Conservation (phyloP, 257 asterid species). For the Solanum rostratum region DNA sequence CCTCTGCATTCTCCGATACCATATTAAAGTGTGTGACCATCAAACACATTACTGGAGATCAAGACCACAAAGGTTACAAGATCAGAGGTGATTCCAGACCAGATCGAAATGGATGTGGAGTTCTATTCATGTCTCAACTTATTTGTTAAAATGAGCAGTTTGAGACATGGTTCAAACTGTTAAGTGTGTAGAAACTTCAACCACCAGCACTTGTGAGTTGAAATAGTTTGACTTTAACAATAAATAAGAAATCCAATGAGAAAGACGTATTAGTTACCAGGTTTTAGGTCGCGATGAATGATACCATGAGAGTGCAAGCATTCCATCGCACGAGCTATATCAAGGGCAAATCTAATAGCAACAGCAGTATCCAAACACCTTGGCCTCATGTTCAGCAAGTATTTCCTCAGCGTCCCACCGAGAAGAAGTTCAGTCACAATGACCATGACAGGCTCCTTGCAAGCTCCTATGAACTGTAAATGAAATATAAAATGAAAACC, state of each 20-base stretch:
- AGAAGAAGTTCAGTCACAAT: slow-evolving; percentile 78
- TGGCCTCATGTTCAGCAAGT: slow-evolving; percentile 61
- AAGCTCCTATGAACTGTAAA: slow-evolving; percentile 82
- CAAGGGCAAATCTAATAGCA: slow-evolving; percentile 75
- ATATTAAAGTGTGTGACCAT: neutral
- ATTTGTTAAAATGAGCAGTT: neutral
- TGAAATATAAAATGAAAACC: neutral
- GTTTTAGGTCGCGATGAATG: slow-evolving; percentile 88
- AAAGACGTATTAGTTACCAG: slow-evolving; percentile 33
- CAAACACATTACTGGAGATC: neutral
- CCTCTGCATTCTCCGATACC: neutral
- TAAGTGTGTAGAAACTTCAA: neutral
- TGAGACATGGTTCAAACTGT: neutral
- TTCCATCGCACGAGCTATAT: slow-evolving; percentile 94
- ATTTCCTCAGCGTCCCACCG: slow-evolving; percentile 78
- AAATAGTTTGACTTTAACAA: neutral
- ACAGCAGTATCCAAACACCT: slow-evolving; percentile 56
- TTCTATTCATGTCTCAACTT: neutral
- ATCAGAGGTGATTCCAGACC: neutral
- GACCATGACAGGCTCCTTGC: slow-evolving; percentile 90
- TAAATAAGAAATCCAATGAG: neutral
- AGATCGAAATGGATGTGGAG: neutral
- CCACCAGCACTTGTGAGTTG: neutral
- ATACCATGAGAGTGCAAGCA: slow-evolving; percentile 88
- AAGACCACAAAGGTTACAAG: neutral